Percentiles rank a stretch among this genome's conserved stretches.
Evolutionary conservation across 1,139 yeast genomes (phyloP).

Genomic region (Sugiyamaella novakii): DNA sequence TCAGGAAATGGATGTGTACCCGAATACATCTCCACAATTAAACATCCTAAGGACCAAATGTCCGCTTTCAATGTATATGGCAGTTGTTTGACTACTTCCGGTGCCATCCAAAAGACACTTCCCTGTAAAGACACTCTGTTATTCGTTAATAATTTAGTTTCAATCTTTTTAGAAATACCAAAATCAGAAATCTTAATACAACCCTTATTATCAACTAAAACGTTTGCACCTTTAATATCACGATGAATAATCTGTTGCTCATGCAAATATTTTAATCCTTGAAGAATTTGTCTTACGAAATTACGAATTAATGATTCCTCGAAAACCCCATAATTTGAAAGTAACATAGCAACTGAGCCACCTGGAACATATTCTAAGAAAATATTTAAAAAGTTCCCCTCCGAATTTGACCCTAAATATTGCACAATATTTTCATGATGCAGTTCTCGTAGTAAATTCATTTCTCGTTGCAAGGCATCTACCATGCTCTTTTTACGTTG

Average conservation of each 20-base stretch:
- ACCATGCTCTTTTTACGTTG: slow-evolving; percentile 64
- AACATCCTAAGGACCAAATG: slow-evolving; percentile 94
- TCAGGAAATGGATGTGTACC: slow-evolving; percentile 95
- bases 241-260: slow-evolving; percentile 83
- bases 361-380: slow-evolving; percentile 96
- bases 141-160: slow-evolving; percentile 43
- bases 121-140: slow-evolving; percentile 89
- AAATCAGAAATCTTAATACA: slow-evolving; percentile 91
- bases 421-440: slow-evolving; percentile 93
- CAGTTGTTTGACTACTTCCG: slow-evolving; percentile 91
- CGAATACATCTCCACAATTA: slow-evolving; percentile 90
- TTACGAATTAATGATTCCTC: slow-evolving; percentile 86
- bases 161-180: slow-evolving; percentile 85
- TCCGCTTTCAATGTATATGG: slow-evolving; percentile 89
- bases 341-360: slow-evolving; percentile 88
- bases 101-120: slow-evolving; percentile 98
- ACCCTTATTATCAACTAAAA: slow-evolving; percentile 85
- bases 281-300: slow-evolving; percentile 78
- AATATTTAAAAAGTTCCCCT: slow-evolving; percentile 67
- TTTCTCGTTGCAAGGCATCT: slow-evolving; percentile 84
- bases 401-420: slow-evolving; percentile 81
- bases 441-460: slow-evolving; percentile 71
- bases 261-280: slow-evolving; percentile 80
- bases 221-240: slow-evolving; percentile 92
- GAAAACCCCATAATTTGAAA: slow-evolving; percentile 84